Evolutionary conservation across 352 stramenopile genomes (phyloP), one percentile per base, ranked within the genome.

Genomic region (Phytopythium montanum): DNA sequence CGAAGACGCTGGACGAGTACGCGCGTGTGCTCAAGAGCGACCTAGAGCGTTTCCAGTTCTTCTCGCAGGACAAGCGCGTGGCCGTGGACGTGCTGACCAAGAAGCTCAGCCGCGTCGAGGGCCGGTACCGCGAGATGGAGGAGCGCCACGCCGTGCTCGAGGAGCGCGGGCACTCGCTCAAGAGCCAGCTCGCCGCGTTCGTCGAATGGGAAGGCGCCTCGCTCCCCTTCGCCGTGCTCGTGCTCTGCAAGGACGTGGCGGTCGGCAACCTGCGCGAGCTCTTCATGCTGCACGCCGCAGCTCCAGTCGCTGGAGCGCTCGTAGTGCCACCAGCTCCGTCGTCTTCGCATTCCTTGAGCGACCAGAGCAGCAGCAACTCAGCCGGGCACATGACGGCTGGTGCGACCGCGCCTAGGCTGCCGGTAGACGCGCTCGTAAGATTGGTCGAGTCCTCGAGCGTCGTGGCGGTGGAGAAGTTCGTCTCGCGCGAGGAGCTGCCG

Each of bases 31-130:
- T 92, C 18, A 79, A 79, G 13, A 85, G 65, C 33, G 82, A 92
- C 50, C 61, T 92, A 21, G 82, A 92, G 59, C 76, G 80, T 16
- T 90, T 83, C 44, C 82, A 92, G 53, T 90, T 90, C 50, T 87
- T 90, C 55, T 88, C 78, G 21, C 76, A 90, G 21, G 82, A 92
- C 56, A 90, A 89, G 62, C 74, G 79, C 5, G 79, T 92, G 38
- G 79, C 80, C 21, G 78, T 92, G 1, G 80, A 92, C 33, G 76
- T 87, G n/a, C 68, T 92, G 12, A 79, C 80, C 1, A 92, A 92
- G 58, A 92, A 90, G 56, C 57, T 92, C 9, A 54, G 88, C 39
- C 79, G 75, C 25, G 81, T 90, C 68, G 81, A 90, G 69, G 72
- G 81, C n/a, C 75, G 76, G 14, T 72, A 75, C 39, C 72, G 74